A percentile compares a stretch with the other conserved stretches of the same genome.
phyloP scores from a whole-genome alignment of 176 grass and related monocot genomes.

The Eragrostis nindensis region DNA sequence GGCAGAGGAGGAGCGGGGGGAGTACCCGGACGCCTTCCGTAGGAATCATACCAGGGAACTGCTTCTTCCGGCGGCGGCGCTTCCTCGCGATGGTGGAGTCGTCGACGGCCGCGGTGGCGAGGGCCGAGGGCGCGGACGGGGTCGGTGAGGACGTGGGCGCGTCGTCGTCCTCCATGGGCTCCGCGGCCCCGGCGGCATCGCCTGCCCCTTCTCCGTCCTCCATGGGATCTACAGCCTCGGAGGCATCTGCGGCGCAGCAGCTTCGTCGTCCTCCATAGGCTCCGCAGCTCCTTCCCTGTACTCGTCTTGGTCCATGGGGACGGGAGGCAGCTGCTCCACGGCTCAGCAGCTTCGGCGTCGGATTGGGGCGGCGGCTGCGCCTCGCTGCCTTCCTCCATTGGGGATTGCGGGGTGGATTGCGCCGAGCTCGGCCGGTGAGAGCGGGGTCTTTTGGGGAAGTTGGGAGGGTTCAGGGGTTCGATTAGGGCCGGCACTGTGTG shows the following conservation, averaged over 20 bases:
- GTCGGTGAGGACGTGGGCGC: slow-evolving; percentile 54
- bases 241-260: slow-evolving; percentile 18
- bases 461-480: slow-evolving; percentile 38
- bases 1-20: slow-evolving; percentile 48
- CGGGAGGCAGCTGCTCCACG: neutral
- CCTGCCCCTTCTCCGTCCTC: slow-evolving; percentile 46
- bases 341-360: slow-evolving; percentile 6
- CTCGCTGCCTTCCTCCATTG: slow-evolving; percentile 43
- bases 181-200: neutral
- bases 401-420: slow-evolving; percentile 11
- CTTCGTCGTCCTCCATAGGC: slow-evolving; percentile 58
- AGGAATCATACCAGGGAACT: slow-evolving; percentile 92
- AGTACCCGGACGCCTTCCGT: slow-evolving; percentile 68
- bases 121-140: slow-evolving; percentile 47
- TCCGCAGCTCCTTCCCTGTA: neutral
- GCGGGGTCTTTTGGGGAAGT: slow-evolving; percentile 33
- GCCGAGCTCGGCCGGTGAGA: slow-evolving; percentile 24
- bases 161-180: slow-evolving; percentile 65
- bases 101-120: slow-evolving; percentile 39
- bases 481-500: slow-evolving; percentile 34
- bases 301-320: slow-evolving; percentile 48
- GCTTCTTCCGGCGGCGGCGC: slow-evolving; percentile 96
- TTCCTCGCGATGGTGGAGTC: slow-evolving; percentile 53
- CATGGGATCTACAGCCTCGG: slow-evolving; percentile 32
- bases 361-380: neutral